phyloP scores from a whole-genome alignment of 345 rosid genomes.

The Salix brachista region DNA sequence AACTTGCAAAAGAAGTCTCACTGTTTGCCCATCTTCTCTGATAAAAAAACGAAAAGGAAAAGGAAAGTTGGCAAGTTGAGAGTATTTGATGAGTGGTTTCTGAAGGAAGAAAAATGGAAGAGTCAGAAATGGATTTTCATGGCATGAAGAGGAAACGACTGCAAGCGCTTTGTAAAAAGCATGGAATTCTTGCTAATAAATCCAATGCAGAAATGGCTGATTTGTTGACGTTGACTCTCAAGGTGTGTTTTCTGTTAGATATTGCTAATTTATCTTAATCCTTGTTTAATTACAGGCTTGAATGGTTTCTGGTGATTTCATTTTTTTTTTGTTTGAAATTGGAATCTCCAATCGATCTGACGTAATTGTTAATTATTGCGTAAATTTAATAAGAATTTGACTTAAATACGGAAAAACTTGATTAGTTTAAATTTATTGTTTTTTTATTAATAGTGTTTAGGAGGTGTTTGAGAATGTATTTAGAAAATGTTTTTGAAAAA shows the following conservation, averaged over 20 bases:
- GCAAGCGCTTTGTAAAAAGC: slow-evolving; percentile 57
- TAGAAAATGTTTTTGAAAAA: too few relatives aligned
- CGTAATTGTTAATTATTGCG: too few relatives aligned
- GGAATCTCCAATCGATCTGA: neutral
- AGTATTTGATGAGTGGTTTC: neutral
- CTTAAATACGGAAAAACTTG: neutral
- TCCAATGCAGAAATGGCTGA: slow-evolving; percentile 53
- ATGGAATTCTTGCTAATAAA: slow-evolving; percentile 53
- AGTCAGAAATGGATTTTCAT: slow-evolving; percentile 36
- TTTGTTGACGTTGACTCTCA: slow-evolving; percentile 27
- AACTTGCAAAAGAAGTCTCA: neutral
- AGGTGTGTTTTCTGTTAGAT: slow-evolving; percentile 31
- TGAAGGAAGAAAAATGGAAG: neutral
- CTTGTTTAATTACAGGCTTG: neutral
- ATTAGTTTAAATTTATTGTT: too few relatives aligned
- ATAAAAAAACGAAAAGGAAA: neutral
- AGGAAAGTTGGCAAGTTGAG: neutral
- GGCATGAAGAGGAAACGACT: slow-evolving; percentile 51
- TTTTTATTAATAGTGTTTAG: neutral
- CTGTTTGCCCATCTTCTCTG: neutral
- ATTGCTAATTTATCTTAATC: too few relatives aligned
- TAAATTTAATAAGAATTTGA: neutral
- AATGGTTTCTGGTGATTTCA: neutral
- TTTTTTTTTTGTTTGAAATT: neutral
- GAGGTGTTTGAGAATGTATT: too few relatives aligned